Percentiles rank a stretch among this genome's conserved stretches.
phyloP scores from a whole-genome alignment of 176 grass and related monocot genomes.

The Musa itinerans region DNA sequence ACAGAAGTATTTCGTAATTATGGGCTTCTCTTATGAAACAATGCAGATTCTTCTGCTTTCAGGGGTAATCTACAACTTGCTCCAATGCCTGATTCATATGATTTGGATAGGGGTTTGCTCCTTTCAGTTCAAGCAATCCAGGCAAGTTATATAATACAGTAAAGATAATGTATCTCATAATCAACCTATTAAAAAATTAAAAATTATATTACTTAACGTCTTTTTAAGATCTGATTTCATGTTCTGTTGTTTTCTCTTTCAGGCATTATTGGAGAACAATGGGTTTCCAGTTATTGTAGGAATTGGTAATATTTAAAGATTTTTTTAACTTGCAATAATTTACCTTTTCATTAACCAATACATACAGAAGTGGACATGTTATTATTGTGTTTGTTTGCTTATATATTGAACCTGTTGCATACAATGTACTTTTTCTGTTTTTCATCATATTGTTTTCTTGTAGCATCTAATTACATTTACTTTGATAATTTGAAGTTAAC shows the following conservation, averaged over 20 bases:
- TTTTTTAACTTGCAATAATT: neutral
- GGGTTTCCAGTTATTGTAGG: conserved; percentile 96
- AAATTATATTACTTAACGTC: conserved; percentile 11
- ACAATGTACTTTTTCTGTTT: too few relatives aligned
- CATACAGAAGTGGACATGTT: neutral
- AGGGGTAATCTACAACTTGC: conserved; percentile 63
- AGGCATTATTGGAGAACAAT: conserved; percentile 98
- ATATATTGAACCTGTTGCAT: neutral
- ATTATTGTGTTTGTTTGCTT: neutral
- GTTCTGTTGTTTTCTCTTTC: conserved; percentile 17
- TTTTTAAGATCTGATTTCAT: conserved; percentile 3
- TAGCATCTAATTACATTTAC: too few relatives aligned
- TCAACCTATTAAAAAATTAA: neutral
- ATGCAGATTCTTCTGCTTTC: conserved; percentile 70
- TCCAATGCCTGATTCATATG: conserved; percentile 84
- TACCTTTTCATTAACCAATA: neutral
- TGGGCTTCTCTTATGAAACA: conserved; percentile 24
- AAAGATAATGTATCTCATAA: neutral
- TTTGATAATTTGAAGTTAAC: too few relatives aligned
- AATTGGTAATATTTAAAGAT: conserved; percentile 37
- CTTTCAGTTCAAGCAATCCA: conserved; percentile 99
- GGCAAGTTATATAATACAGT: conserved; percentile 29
- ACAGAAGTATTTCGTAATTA: neutral
- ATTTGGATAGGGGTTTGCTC: conserved; percentile 89
- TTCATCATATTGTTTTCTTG: too few relatives aligned